Evolutionary conservation across 805 yeast genomes (phyloP).

Genomic region (Saccharomycopsis selenospora): DNA sequence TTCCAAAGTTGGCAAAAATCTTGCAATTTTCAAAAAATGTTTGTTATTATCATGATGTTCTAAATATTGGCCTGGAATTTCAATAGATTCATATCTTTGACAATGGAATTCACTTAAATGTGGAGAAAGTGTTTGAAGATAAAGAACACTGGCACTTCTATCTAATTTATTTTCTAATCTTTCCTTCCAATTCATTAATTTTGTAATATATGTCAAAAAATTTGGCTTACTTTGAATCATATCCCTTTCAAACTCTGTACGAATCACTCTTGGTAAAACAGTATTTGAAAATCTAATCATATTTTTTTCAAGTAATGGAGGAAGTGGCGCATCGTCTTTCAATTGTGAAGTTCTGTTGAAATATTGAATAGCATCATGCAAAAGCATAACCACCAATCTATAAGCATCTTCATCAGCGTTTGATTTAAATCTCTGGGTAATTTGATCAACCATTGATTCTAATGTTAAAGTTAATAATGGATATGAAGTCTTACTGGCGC

Average conservation of each 20-base stretch:
- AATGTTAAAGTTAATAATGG: conserved; percentile 87
- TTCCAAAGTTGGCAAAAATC: conserved; percentile 84
- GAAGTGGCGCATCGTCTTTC: conserved; percentile 51
- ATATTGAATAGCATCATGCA: conserved; percentile 89
- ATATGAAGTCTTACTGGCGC: conserved; percentile 89
- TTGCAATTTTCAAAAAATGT: conserved; percentile 86
- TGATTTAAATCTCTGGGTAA: conserved; percentile 86
- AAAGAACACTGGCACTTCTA: conserved; percentile 67
- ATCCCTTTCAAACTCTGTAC: conserved; percentile 87
- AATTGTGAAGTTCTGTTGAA: conserved; percentile 75
- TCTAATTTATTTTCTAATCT: conserved; percentile 87
- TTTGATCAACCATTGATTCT: conserved; percentile 93
- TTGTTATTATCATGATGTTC: conserved; percentile 77
- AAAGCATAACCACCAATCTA: conserved; percentile 80
- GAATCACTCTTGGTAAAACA: conserved; percentile 78
- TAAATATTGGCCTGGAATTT: conserved; percentile 93
- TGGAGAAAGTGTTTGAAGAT: conserved; percentile 85
- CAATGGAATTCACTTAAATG: conserved; percentile 96
- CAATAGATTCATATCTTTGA: conserved; percentile 95
- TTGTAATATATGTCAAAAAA: conserved; percentile 75
- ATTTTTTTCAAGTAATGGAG: conserved; percentile 86
- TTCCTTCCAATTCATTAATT: conserved; percentile 86
- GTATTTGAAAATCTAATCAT: conserved; percentile 87
- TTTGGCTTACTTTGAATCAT: conserved; percentile 82
- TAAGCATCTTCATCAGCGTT: conserved; percentile 95